Base-by-base conservation (phyloP, 106 monocot genomes). In the Apostasia ramifera region DNA sequence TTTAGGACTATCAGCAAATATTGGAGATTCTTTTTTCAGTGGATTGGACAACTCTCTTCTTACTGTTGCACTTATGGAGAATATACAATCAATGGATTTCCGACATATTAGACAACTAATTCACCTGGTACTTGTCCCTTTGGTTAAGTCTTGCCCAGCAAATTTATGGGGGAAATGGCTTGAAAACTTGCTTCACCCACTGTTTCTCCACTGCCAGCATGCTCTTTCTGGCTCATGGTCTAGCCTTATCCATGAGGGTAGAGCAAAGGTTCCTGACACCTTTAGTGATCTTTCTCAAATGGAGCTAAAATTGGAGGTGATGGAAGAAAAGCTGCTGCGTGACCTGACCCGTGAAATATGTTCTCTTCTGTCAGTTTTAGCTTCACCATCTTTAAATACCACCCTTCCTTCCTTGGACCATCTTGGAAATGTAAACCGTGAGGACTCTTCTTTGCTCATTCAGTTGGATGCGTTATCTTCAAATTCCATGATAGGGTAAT, bases 291-390 rank as follows among this genome's bases (percentile, higher is more conserved):
- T 82, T 68, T 66, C 87, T 81, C 92, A 79, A 14, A 80, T 82
- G 72, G 97, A 92, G 8, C 81, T 97, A 42, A 92, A 87, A 53
- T 81, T 89, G 55, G 97, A 97, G 80, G 92, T 97, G 38, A 97
- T 97, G 83, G 97, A 97, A 87, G 97, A 97, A 59, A 89, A 92
- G 75, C 77, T 97, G 46, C 78, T 97, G 8, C 89, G 89, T 52
- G 89, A 78, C 68, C 83, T 92, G 64, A 97, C 97, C 56, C 77
- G 97, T 0, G 97, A 97, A 84, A 80, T 97, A 42, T 85, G 86
- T 66, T 71, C 66, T 40, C 77, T 97, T 72, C 82, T 97, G 45
- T 89, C 85, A 43, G 76, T 81, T 72, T 75, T 92, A 63, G 92
- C 86, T 12, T 87, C 79, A 14, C 84, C 92, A 14, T 26, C 61